Evolutionary conservation across 2,329 filamentous ascomycete genomes (phyloP), one percentile per base, ranked within the genome.

Genomic region (Ophiostoma angusticollis): DNA sequence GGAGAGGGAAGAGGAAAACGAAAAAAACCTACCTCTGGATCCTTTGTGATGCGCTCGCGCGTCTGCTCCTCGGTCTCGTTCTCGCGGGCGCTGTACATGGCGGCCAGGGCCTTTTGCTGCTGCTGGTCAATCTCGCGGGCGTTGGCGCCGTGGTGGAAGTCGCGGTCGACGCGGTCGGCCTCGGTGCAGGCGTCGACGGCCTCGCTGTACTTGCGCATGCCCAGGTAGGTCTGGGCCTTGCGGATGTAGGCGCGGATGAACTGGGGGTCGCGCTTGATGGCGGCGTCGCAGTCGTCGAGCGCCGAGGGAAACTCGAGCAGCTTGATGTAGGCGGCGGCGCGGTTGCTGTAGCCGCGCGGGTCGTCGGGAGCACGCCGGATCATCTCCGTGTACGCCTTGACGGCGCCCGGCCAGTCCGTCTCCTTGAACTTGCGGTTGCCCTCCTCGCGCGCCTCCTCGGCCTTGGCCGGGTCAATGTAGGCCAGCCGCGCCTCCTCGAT

Each of bases 371-470:
- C 81, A 42, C 91, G 86, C 73, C 95, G 95, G 61, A 82, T 82
- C 87, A 96, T 95, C 67, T 98, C 91, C 1, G 70, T 76, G 67
- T 98, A 98, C 1, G 89, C 85, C 31, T 85, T 86, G 21, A 98
- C 87, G 9, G 91, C 91, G 38, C 75, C 91, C 9, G 91, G 89
- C 83, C 87, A 96, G 62, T 98, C 87, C 23, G 74, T 80, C 53
- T 86, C 85, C 70, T 96, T 96, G 74, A 98, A 98, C 63, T 93
- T 93, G 61, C 84, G 76, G 64, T 95, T 95, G 31, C 91, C 91
- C 43, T 93, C 78, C 59, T 94, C 84, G 50, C 91, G 86, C 12
- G 91, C 87, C 67, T 94, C 84, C 55, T 98, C 91, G 17, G 91
- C 91, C 68, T 95, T 89, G 51, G 67, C 80, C 0, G 91, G 84